A percentile compares a stretch with the other conserved stretches of the same genome.
Evolutionary conservation across 208 protist genomes (phyloP).

Genomic region (Leptomonas seymouri): DNA sequence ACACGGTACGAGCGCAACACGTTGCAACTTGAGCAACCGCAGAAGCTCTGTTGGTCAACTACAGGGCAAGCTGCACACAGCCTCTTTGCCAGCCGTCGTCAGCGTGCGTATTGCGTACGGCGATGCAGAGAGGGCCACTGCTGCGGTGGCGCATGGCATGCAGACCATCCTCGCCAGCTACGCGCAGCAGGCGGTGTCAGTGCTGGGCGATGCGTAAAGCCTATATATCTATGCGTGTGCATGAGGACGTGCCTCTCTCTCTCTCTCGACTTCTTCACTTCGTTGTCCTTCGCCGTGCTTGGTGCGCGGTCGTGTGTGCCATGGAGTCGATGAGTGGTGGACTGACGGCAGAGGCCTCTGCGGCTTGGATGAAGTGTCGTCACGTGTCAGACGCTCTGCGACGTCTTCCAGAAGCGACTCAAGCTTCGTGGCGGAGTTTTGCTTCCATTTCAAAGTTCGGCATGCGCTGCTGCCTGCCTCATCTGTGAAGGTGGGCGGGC

Average conservation of each 20-base stretch:
- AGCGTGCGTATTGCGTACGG: conserved; percentile 14
- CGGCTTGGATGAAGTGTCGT: no score
- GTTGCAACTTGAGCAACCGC: not conserved
- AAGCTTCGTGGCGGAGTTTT: no score
- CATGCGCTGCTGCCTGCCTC: no score
- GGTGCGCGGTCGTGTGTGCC: no score
- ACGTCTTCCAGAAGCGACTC: no score
- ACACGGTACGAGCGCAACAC: conserved; percentile 1
- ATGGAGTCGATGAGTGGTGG: no score
- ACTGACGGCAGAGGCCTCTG: no score
- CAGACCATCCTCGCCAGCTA: conserved; percentile 23
- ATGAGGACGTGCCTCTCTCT: no score
- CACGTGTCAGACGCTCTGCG: no score
- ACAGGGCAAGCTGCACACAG: not conserved
- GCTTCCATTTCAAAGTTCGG: no score
- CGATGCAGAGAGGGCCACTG: conserved; percentile 7
- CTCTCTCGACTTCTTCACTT: not conserved
- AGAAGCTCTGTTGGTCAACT: not conserved
- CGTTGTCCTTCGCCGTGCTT: not conserved
- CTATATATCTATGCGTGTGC: not conserved
- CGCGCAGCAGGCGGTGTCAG: conserved; percentile 12
- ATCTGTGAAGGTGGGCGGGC: no score
- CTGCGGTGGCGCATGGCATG: conserved; percentile 18
- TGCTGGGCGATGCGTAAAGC: not conserved
- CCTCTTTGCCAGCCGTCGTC: conserved; percentile 1